These are phyloP conservation scores for Penicillium sp. DNA, from an alignment of 2,329 filamentous ascomycete genomes.

Conservation along the genomic window DNA sequence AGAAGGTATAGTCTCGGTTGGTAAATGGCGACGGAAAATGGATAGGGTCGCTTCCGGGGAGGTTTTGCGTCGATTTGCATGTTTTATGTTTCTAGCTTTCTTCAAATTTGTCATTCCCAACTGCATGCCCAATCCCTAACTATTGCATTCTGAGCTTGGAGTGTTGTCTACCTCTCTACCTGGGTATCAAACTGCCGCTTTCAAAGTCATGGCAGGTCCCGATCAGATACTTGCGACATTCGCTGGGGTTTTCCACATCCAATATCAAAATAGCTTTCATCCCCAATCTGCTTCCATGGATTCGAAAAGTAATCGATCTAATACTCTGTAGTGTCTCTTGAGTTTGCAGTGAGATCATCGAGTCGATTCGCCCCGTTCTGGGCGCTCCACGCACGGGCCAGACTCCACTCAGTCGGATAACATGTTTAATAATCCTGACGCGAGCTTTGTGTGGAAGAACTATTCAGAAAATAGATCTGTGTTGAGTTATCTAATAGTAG, in stretches of 20 bases:
- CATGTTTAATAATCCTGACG: background rate
- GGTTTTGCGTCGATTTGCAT: conserved; percentile 41
- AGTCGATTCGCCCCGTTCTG: conserved; percentile 11
- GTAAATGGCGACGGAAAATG: conserved; percentile 45
- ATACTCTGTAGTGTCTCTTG: background rate
- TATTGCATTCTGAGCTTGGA: background rate
- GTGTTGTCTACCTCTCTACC: background rate
- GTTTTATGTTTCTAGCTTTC: conserved; percentile 13
- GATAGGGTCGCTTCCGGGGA: conserved; percentile 50
- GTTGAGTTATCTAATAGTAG: background rate
- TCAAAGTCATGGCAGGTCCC: background rate
- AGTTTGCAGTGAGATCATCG: conserved; percentile 20
- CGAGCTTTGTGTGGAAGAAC: background rate
- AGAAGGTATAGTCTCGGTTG: conserved; percentile 15
- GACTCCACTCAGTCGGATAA: background rate
- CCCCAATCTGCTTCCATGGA: background rate
- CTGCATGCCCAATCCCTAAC: conserved; percentile 7
- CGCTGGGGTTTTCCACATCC: conserved; percentile 8
- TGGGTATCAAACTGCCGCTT: background rate
- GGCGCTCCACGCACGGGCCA: conserved; percentile 6
- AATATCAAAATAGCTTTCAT: conserved; percentile 10
- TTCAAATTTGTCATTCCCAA: background rate
- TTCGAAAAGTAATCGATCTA: background rate
- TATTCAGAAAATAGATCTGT: background rate
- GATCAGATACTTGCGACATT: background rate